A percentile compares a stretch with the other conserved stretches of the same genome.
These are phyloP conservation scores for Polyporus arcularius DNA, from an alignment of 768 basidiomycete species.

Conservation along the genomic window DNA sequence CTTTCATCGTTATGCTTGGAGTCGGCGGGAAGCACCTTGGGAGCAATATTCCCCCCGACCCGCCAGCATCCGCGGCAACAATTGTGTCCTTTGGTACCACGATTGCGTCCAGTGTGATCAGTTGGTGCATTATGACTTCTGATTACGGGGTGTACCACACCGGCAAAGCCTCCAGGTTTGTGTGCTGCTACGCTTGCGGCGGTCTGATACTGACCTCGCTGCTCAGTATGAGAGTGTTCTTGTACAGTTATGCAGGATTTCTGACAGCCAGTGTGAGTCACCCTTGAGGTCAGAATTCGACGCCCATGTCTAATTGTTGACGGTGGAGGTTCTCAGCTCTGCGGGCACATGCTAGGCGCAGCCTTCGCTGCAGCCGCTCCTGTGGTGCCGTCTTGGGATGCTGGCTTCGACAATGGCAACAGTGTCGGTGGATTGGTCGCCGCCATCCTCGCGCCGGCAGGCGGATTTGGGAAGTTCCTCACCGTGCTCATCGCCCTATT, in stretches of 20 bases:
- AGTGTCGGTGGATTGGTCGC: slow-evolving; percentile 45
- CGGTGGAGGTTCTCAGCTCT: slow-evolving; percentile 28
- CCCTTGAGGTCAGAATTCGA: not conserved
- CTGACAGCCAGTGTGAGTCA: slow-evolving; percentile 40
- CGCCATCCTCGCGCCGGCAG: slow-evolving; percentile 39
- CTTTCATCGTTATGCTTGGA: slow-evolving; percentile 40
- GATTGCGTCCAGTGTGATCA: slow-evolving; percentile 44
- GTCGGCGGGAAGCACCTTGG: slow-evolving; percentile 38
- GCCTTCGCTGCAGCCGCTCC: slow-evolving; percentile 46
- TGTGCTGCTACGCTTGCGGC: not conserved
- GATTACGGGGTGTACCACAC: slow-evolving; percentile 53
- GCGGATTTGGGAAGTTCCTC: slow-evolving; percentile 49
- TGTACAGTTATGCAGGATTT: slow-evolving; percentile 50
- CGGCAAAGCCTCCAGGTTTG: slow-evolving; percentile 31
- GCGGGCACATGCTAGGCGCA: slow-evolving; percentile 45
- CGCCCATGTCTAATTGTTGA: not conserved
- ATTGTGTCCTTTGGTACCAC: slow-evolving; percentile 48
- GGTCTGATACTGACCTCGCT: no score
- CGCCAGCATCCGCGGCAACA: slow-evolving; percentile 33
- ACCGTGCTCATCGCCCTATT: slow-evolving; percentile 53
- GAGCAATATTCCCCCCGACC: slow-evolving; percentile 16
- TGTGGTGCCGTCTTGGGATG: slow-evolving; percentile 39
- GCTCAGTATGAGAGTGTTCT: slow-evolving; percentile 37
- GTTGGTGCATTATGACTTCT: slow-evolving; percentile 44
- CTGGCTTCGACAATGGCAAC: slow-evolving; percentile 41